Conservation (phyloP, 495 filamentous ascomycete species). For the Tuber aestivum region DNA sequence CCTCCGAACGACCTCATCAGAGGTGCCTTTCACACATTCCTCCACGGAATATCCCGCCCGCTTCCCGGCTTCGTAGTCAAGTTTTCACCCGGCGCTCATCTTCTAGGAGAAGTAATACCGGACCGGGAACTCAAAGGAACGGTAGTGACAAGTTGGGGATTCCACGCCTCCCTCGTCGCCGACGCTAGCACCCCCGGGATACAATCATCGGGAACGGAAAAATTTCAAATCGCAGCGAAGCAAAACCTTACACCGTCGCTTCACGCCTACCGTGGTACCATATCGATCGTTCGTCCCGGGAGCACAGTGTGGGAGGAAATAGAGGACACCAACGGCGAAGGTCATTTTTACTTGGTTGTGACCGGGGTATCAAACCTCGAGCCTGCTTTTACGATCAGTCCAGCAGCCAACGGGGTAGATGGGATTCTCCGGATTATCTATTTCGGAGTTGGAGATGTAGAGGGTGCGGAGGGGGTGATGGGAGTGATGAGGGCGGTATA, state of each 20-base stretch:
- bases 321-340: slow-evolving; percentile 14
- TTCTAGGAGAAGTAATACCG: slow-evolving; percentile 17
- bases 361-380: slow-evolving; percentile 75
- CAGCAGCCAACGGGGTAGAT: slow-evolving; percentile 61
- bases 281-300: slow-evolving; percentile 42
- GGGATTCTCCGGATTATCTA: slow-evolving; percentile 59
- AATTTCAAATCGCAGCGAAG: slow-evolving; percentile 77
- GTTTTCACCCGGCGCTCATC: slow-evolving; percentile 61
- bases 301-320: slow-evolving; percentile 11
- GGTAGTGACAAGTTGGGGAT: slow-evolving; percentile 78
- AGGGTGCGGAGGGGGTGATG: slow-evolving; percentile 57
- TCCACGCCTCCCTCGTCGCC: slow-evolving; percentile 80
- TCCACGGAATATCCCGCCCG: slow-evolving; percentile 48
- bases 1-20: slow-evolving; percentile 33
- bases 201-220: slow-evolving; percentile 62
- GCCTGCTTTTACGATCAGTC: slow-evolving; percentile 70
- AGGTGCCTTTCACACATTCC: slow-evolving; percentile 51
- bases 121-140: slow-evolving; percentile 57
- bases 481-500: slow-evolving; percentile 71
- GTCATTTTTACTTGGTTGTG: slow-evolving; percentile 68
- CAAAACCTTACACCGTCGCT: slow-evolving; percentile 61
- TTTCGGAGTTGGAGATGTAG: slow-evolving; percentile 57
- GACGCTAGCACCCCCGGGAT: slow-evolving; percentile 77
- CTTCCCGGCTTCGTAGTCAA: slow-evolving; percentile 55
- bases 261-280: slow-evolving; percentile 62